Evolutionary conservation across 1,139 yeast genomes (phyloP), one percentile per base, ranked within the genome.

Genomic region (Kazachstania sp.): DNA sequence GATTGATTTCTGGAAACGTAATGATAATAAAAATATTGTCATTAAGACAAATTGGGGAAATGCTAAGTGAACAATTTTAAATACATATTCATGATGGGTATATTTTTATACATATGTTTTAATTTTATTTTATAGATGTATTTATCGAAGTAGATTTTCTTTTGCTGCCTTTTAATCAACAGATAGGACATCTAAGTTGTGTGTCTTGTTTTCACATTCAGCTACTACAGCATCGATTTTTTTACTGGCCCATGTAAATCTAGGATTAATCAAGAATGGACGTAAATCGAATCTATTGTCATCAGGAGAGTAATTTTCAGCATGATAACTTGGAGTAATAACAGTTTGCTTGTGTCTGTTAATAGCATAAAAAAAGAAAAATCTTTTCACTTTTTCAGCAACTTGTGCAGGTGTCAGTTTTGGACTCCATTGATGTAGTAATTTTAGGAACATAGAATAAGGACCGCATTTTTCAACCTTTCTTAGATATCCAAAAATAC

Each of bases 261-360:
- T 71, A n/a, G 97, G 97, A 57, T 86, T 80, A 50, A 92, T 86
- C 64, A 92, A 73, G 65, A 92, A 88, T 18, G 98, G 99, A 55
- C 99, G 75, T 60, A 94, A 72, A 64, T 92, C 99, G 65, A 85
- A 92, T 59, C 99, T 77, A 65, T 92, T 92, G 64, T 92, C 99
- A 66, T 92, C 99, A 1, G 98, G 97, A 1, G 97, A 87, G 63
- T 94, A 92, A 61, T 86, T 95, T 64, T 92, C 99, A 0, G 98
- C 98, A 59, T 92, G 98, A 61, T 92, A 94, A 23, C 95, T 79
- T 13, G 99, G 99, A 0, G 99, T 92, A 67, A 90, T 75, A 16
- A 94, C 90, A 0, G 98, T 92, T 82, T 87, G 94, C 68, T 92
- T 92, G 68, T 92, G 99, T 60, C 99, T 80, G 66, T 92, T 92